phyloP scores from a whole-genome alignment of 2,329 filamentous ascomycete species.

The Fusarium dlaminii region DNA sequence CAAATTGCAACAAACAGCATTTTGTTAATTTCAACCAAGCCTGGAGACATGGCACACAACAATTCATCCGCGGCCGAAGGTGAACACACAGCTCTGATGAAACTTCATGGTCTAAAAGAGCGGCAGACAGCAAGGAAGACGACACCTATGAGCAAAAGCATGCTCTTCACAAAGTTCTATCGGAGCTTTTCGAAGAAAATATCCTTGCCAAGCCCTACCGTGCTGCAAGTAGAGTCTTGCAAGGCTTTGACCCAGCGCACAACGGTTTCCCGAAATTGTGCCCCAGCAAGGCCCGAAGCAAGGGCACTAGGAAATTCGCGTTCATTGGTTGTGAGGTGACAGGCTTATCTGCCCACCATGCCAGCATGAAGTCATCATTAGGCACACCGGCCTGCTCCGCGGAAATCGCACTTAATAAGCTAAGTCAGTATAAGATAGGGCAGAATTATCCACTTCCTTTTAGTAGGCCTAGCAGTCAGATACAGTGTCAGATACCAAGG shows the following conservation, averaged over 20 bases:
- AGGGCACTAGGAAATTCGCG: constrained; percentile 43
- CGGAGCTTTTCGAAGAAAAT: constrained; percentile 1
- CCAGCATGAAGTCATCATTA: too few species aligned
- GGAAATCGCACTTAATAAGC: too few species aligned
- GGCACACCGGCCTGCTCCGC: too few species aligned
- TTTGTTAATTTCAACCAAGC: background rate
- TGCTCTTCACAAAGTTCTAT: background rate
- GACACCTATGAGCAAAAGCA: too few species aligned
- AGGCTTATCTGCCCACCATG: too few species aligned
- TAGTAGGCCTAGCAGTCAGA: too few species aligned
- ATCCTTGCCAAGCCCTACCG: background rate
- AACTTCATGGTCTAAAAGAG: background rate
- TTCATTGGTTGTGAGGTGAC: too few species aligned
- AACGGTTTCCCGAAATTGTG: constrained; percentile 45
- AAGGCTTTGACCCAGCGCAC: background rate
- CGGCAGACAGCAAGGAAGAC: background rate
- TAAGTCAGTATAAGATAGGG: too few species aligned
- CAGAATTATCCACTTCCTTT: too few species aligned
- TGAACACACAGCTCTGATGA: background rate
- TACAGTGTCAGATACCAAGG: too few species aligned
- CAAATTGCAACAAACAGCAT: background rate
- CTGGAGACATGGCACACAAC: background rate
- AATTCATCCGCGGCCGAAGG: background rate
- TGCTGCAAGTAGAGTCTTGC: background rate
- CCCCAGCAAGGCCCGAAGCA: constrained; percentile 40